Evolutionary conservation across 352 stramenopile genomes (phyloP).

Genomic region (Globisporangium middletonii): DNA sequence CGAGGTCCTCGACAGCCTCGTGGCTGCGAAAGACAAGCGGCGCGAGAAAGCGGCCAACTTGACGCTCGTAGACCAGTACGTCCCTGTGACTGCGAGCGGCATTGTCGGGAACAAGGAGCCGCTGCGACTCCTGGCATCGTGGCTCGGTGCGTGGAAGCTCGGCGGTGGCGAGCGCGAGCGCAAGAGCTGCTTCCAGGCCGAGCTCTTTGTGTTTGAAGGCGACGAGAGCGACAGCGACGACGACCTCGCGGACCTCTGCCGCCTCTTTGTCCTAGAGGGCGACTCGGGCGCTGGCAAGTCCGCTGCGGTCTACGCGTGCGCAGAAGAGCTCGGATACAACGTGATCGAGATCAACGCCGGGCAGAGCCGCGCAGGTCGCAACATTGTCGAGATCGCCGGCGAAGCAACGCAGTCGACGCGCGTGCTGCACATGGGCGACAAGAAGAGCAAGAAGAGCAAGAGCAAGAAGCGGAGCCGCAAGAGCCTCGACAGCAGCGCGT

Average conservation of each 20-base stretch:
- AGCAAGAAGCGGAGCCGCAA: conserved; percentile 38
- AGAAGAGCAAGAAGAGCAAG: conserved; percentile 45
- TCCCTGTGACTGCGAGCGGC: conserved; percentile 42
- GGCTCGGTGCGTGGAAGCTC: conserved; percentile 72
- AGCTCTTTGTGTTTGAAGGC: conserved; percentile 62
- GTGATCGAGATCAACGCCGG: conserved; percentile 85
- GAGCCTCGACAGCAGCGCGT: conserved; percentile 29
- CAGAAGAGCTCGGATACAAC: conserved; percentile 73
- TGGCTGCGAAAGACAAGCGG: conserved; percentile 37
- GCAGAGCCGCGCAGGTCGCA: conserved; percentile 63
- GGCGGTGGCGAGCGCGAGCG: conserved; percentile 36
- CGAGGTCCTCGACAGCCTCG: conserved; percentile 40
- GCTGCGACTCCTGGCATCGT: conserved; percentile 59
- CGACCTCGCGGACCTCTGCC: conserved; percentile 42
- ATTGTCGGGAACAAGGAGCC: conserved; percentile 66
- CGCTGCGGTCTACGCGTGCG: conserved; percentile 71
- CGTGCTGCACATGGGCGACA: conserved; percentile 48
- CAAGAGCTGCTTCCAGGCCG: conserved; percentile 43
- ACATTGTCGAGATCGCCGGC: conserved; percentile 67
- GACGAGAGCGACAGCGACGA: conserved; percentile 52
- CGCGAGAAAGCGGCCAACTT: conserved; percentile 45
- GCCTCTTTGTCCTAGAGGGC: conserved; percentile 69
- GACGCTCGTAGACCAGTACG: conserved; percentile 61
- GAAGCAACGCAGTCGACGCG: conserved; percentile 81
- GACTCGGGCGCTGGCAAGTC: conserved; percentile 72